Base-by-base conservation (phyloP, 2,329 filamentous ascomycete species). In the Exophiala alcalophila region DNA sequence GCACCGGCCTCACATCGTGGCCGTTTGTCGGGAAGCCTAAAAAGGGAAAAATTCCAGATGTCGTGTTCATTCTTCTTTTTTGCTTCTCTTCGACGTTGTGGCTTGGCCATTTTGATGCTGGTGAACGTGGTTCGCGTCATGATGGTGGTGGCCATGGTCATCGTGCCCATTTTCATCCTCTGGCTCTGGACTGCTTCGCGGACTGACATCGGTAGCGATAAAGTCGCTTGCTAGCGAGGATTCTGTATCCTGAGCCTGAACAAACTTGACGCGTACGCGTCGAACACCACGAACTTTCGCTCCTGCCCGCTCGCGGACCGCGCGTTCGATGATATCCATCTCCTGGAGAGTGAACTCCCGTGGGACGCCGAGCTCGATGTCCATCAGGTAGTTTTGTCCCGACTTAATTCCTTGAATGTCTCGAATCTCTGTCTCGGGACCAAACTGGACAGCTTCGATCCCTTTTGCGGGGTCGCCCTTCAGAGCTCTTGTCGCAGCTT, bases 351-450 rank as follows among this genome's bases (percentile, higher is more conserved):
- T 84, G 84, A 86, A 94, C 23, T 71, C 69, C 15, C 74, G 77
- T 0, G 91, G 88, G 11, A 94, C 86, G 2, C 80, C 84, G 49
- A 97, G 68, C 63, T 95, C 90, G 5, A 98, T 65, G 57, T 97
- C 92, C 56, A 97, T 82, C 20, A 97, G 73, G 62, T 94, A 96
- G 68, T 96, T 98, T 65, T 96, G 92, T 20, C 92, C 92, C 3
- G 88, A 92, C 68, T 98, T 98, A 66, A 95, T 77, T 40, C 92
- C 92, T 53, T 88, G 85, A 3, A 97, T 77, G 30, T 86, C 84
- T 30, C 84, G 78, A 31, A 96, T 68, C 59, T 86, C 80, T 6
- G 89, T 74, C 40, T 81, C 68, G 33, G 77, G 68, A 34, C 77
- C 71, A 36, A 76, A 69, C 37, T 64, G 63, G 14, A 84, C 59